phyloP scores from a whole-genome alignment of 805 yeast genomes.

The Kodamaea nitidulidarum region DNA sequence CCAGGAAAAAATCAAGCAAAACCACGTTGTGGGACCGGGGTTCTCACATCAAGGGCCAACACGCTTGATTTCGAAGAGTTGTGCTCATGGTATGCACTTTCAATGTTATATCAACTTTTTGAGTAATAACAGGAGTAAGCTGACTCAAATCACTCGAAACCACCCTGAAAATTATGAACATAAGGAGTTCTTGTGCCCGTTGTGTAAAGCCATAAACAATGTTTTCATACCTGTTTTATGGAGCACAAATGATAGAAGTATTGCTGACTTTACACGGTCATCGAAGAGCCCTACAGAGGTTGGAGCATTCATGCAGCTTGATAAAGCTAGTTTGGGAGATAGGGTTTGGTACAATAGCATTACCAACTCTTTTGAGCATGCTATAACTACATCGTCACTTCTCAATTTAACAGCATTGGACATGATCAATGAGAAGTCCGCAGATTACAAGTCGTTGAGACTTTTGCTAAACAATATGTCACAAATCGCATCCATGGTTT shows the following conservation, averaged over 20 bases:
- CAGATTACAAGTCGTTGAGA: slow-evolving; percentile 26
- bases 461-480: slow-evolving; percentile 31
- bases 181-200: slow-evolving; percentile 81
- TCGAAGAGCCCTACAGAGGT: not conserved
- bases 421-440: slow-evolving; percentile 21
- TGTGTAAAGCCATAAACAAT: slow-evolving; percentile 84
- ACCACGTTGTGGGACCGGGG: slow-evolving; percentile 64
- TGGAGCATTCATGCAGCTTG: not conserved
- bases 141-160: slow-evolving; percentile 75
- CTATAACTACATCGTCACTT: slow-evolving; percentile 21
- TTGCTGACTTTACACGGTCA: slow-evolving; percentile 9
- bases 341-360: slow-evolving; percentile 26
- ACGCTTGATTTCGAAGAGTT: slow-evolving; percentile 59
- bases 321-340: slow-evolving; percentile 13
- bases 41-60: slow-evolving; percentile 47
- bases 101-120: slow-evolving; percentile 67
- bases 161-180: slow-evolving; percentile 69
- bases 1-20: slow-evolving; percentile 33
- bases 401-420: slow-evolving; percentile 26
- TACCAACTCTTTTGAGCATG: slow-evolving; percentile 16
- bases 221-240: slow-evolving; percentile 76
- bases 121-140: slow-evolving; percentile 50
- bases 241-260: slow-evolving; percentile 41
- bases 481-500: slow-evolving; percentile 30
- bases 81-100: slow-evolving; percentile 94